Evolutionary conservation across 495 filamentous ascomycete species (phyloP), one percentile per base, ranked within the genome.

Genomic region (Neurospora hispaniola): DNA sequence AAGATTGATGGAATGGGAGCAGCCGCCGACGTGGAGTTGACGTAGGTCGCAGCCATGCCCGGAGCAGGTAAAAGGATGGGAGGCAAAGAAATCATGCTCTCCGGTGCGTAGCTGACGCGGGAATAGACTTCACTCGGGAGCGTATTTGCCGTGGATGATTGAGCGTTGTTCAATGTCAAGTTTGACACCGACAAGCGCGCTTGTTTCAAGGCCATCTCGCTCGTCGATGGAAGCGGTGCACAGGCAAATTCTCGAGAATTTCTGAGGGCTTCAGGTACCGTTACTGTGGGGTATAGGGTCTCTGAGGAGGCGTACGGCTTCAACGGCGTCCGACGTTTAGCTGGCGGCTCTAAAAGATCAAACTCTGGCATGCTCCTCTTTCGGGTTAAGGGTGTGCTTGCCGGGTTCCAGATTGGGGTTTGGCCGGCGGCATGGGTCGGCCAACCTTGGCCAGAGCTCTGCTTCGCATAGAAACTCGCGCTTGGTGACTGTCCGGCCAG

Each of bases 291-390:
- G 31, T 66, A 66, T 66, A 66, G 27, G 12, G 54, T 66, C 14
- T 66, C 54, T 14, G 54, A 66, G 12, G 54, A 66, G 23, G 54
- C 54, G 27, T 66, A 66, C 14, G 54, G 54, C 27, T 66, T 66
- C 27, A 66, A 18, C 27, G 54, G 54, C 54, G 54, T 84, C 71
- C 84, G 70, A 73, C 91, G 85, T 83, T 97, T 97, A 11, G 89
- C 81, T 11, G 91, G 88, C 23, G 89, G 90, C 71, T 95, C 90
- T 11, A 85, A 80, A 39, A 80, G 81, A 12, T 87, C 84, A 14
- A 89, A 88, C 43, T 97, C 94, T 43, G 75, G 71, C n/a, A 87
- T 86, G 73, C 88, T 91, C 71, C 94, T 86, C 82, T 98, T 98
- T 72, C 90, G 85, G 43, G 83, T 74, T 70, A 79, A 74, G 68